Base-by-base conservation (phyloP, 495 filamentous ascomycete genomes). In the Aspergillus ostianus region DNA sequence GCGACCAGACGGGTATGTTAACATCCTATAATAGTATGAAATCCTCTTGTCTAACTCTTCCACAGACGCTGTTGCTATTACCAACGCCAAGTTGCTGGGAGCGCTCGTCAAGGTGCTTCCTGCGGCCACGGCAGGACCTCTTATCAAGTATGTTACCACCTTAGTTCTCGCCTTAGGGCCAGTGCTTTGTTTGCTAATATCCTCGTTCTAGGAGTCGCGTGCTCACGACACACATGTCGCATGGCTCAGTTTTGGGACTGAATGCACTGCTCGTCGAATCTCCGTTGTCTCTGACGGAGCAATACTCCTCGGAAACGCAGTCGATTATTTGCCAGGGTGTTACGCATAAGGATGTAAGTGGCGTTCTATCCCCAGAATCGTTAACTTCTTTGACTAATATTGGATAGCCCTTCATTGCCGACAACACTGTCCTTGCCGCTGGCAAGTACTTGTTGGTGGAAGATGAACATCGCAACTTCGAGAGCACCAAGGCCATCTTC, bases 341-440 rank as follows among this genome's bases (percentile, higher is more conserved):
- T 71, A 73, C 77, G 20, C 81, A 84, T 72, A 89, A 87, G 64
- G 89, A 87, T 70, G 90, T 91, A 77, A 80, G 78, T 70, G 13
- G 29, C 45, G 15, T 15, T 26, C 27, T 7, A 9, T 20, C 36
- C 5, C 30, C 13, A 44, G 58, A 9, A 17, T n/a, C 45, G 20
- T 29, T 15, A 59, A 32, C 21, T 32, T 6, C 20, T 46, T 36
- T 54, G 46, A 32, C 64, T 69, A 66, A 74, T 47, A 46, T 51
- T 4, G 29, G 41, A 57, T 64, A 92, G 87, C 80, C 89, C 49
- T 93, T 90, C 71, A 83, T 96, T 56, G 84, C 91, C 51, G 91
- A 97, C 66, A 96, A 97, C 73, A 88, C 83, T 63, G 90, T 97
- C 55, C 82, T 97, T 41, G 95, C 94, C 30, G 89, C 93, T n/a